phyloP scores from a whole-genome alignment of 176 grass and related monocot species.

The Musa beccarii region DNA sequence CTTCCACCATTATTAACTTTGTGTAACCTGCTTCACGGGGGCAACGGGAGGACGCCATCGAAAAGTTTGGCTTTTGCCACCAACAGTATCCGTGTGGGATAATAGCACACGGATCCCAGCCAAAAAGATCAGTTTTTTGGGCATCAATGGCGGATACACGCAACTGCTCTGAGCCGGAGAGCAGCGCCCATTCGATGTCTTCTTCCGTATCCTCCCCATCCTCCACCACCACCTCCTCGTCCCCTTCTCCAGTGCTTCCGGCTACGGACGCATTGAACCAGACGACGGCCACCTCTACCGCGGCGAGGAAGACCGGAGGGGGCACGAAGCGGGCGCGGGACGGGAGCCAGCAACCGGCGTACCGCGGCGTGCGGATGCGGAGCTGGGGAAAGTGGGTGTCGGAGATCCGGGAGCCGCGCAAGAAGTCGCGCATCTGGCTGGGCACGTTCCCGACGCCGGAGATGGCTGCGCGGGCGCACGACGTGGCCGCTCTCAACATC shows the following conservation, averaged over 20 bases:
- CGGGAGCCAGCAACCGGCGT: slow-evolving; percentile 29
- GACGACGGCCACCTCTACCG: background rate
- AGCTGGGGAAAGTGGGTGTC: slow-evolving; percentile 97
- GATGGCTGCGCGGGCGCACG: slow-evolving; percentile 86
- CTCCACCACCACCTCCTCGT: background rate
- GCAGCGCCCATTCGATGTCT: slow-evolving; percentile 13
- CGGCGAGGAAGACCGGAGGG: background rate
- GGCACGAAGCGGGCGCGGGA: background rate
- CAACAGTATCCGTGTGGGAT: background rate
- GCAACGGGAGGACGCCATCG: background rate
- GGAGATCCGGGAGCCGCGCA: slow-evolving; percentile 86
- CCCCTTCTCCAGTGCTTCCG: background rate
- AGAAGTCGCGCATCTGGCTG: slow-evolving; percentile 96
- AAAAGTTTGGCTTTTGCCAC: background rate
- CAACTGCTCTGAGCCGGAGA: background rate
- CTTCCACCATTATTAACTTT: background rate
- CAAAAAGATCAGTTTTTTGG: background rate
- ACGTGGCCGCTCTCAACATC: slow-evolving; percentile 71
- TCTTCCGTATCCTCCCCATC: background rate
- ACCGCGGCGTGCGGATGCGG: slow-evolving; percentile 86
- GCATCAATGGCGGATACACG: slow-evolving; percentile 1
- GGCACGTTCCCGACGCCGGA: slow-evolving; percentile 79
- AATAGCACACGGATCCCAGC: background rate
- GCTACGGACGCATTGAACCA: background rate
- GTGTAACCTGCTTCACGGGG: background rate